Conservation (phyloP, 768 basidiomycete genomes). For the Tylopilus cervinicoccineus region DNA sequence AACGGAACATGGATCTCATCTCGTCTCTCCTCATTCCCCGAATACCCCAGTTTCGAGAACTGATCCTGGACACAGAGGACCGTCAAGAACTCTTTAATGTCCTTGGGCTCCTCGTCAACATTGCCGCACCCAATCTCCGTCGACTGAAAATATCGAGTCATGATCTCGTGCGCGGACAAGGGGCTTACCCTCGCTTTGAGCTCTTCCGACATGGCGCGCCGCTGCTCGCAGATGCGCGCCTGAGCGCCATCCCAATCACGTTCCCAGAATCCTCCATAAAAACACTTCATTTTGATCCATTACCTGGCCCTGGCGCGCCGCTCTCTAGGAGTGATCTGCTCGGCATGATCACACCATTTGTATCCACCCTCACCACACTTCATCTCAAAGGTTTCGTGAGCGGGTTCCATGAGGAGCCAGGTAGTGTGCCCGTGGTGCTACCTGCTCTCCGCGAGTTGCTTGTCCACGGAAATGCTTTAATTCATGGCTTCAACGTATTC, state of each 20-base stretch:
- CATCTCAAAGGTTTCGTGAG: constrained; percentile 33
- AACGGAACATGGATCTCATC: constrained; percentile 23
- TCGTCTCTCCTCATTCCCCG: constrained; percentile 27
- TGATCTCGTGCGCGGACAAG: constrained; percentile 23
- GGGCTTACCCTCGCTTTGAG: constrained; percentile 25
- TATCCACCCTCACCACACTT: constrained; percentile 26
- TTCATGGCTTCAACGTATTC: constrained; percentile 33
- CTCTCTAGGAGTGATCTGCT: constrained; percentile 27
- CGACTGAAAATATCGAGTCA: constrained; percentile 29
- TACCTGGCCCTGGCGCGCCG: constrained; percentile 27
- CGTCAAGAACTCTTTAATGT: constrained; percentile 27
- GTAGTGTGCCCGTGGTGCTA: constrained; percentile 29
- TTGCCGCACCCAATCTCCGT: constrained; percentile 25
- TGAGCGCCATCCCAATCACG: constrained; percentile 32
- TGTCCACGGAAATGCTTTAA: constrained; percentile 29
- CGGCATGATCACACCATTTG: constrained; percentile 27
- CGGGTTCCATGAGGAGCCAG: constrained; percentile 31
- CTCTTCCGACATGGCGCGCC: constrained; percentile 33
- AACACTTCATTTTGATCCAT: constrained; percentile 35
- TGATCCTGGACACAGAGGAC: constrained; percentile 30
- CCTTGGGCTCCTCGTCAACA: constrained; percentile 20
- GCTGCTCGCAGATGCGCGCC: constrained; percentile 27
- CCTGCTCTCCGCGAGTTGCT: constrained; percentile 28
- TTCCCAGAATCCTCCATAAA: constrained; percentile 25
- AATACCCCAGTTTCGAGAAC: constrained; percentile 29